Evolutionary conservation across 768 basidiomycete species (phyloP).

Genomic region (Glaciozyma antarctica): DNA sequence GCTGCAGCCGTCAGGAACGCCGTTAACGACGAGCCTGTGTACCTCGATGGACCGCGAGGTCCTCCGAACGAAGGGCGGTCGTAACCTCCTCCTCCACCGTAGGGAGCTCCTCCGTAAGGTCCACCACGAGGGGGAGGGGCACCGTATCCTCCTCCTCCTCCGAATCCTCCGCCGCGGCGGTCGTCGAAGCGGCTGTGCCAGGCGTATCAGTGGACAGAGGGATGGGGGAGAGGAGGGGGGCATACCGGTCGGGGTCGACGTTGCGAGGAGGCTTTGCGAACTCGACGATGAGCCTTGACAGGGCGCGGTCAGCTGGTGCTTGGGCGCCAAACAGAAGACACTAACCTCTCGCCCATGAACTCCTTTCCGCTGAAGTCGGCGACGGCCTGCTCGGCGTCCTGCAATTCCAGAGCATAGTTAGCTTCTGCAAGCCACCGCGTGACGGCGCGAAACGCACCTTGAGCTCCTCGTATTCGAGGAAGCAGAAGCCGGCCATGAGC

Average conservation of each 20-base stretch:
- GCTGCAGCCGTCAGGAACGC: conserved; percentile 86
- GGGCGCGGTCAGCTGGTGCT: neutral
- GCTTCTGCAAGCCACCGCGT: neutral
- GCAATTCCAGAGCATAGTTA: neutral
- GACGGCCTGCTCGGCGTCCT: conserved; percentile 94
- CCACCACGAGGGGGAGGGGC: neutral
- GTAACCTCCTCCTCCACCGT: conserved; percentile 43
- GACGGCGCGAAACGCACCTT: conserved; percentile 49
- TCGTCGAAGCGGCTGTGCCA: conserved; percentile 47
- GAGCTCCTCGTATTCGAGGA: conserved; percentile 85
- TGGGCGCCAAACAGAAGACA: neutral
- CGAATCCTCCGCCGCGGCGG: conserved; percentile 33
- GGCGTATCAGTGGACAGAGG: neutral
- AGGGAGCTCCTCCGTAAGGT: neutral
- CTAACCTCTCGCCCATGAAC: conserved; percentile 78
- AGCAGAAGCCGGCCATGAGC: conserved; percentile 63
- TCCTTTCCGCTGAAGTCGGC: conserved; percentile 68
- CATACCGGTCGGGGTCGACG: conserved; percentile 18
- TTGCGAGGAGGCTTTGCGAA: conserved; percentile 67
- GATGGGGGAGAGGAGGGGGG: neutral
- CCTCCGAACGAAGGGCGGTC: conserved; percentile 53
- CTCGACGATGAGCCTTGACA: conserved; percentile 77
- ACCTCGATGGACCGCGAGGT: conserved; percentile 43
- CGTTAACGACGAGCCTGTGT: conserved; percentile 60
- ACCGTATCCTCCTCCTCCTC: conserved; percentile 46